Evolutionary conservation across 371 early-diverging fungal genomes (phyloP).

Genomic region (Paraphysoderma sedebokerense): DNA sequence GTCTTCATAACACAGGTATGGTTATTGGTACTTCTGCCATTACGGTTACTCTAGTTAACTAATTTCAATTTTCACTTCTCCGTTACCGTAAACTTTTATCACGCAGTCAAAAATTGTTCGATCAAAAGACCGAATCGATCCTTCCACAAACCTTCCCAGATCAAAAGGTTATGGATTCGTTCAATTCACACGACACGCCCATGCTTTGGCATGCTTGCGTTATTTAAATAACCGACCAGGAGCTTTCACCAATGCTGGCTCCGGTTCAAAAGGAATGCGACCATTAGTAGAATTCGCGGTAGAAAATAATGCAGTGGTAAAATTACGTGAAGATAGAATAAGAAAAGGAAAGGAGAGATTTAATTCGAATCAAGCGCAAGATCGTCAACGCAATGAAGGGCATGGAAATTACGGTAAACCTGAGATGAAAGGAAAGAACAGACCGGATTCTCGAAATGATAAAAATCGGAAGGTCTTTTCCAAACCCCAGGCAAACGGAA

Average conservation of each 20-base stretch:
- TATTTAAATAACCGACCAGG: constrained; percentile 75
- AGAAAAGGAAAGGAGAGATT: no score
- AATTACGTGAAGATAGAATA: constrained; percentile 42
- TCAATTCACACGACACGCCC: constrained; percentile 68
- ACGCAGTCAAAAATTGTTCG: constrained; percentile 73
- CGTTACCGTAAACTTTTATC: no score
- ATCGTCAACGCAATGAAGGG: no score
- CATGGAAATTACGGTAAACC: no score
- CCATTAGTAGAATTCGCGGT: constrained; percentile 73
- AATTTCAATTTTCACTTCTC: not conserved
- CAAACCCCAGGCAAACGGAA: no score
- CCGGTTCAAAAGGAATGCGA: not conserved
- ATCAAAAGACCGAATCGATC: constrained; percentile 56
- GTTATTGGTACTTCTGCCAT: not conserved
- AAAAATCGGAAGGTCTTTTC: no score
- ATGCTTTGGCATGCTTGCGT: constrained; percentile 78
- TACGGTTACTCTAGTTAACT: not conserved
- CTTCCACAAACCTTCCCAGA: constrained; percentile 34
- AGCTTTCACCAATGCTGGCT: constrained; percentile 35
- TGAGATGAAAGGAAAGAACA: no score
- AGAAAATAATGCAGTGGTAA: constrained; percentile 68
- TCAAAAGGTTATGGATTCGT: constrained; percentile 87
- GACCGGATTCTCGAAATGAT: no score
- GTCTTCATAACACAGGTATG: constrained; percentile 37
- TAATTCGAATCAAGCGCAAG: no score